These are phyloP conservation scores for Aureobasidium sp. DNA, from an alignment of 2,329 filamentous ascomycete species.

Conservation along the genomic window DNA sequence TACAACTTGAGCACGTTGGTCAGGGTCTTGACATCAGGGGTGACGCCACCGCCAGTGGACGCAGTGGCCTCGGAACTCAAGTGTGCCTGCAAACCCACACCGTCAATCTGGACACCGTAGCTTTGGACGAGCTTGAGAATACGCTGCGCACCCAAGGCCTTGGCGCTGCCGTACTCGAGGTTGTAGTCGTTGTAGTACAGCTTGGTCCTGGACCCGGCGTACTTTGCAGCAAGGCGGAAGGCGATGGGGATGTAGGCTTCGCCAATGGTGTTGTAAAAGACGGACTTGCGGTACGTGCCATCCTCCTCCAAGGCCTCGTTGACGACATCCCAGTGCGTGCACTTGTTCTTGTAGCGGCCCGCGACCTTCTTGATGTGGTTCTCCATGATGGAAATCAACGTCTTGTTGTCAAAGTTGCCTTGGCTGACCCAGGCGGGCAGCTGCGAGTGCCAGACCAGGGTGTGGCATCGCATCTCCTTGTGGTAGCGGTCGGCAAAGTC, in stretches of 20 bases:
- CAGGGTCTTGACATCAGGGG: conserved; percentile 24
- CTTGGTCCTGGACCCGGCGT: conserved; percentile 18
- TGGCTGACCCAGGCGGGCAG: conserved; percentile 31
- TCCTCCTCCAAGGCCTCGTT: conserved; percentile 26
- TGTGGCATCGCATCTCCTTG: conserved; percentile 32
- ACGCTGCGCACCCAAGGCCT: conserved; percentile 19
- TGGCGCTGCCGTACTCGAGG: conserved; percentile 21
- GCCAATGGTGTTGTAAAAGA: conserved; percentile 23
- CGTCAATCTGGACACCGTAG: conserved; percentile 27
- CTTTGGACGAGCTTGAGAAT: conserved; percentile 20
- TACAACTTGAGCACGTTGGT: conserved; percentile 41
- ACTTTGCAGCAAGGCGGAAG: conserved; percentile 20
- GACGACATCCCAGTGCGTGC: conserved; percentile 33
- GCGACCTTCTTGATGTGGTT: conserved; percentile 34
- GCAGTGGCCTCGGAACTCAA: conserved; percentile 35
- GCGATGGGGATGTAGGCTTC: conserved; percentile 22
- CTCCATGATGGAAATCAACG: conserved; percentile 32
- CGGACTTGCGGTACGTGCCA: conserved; percentile 21
- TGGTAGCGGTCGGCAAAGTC: conserved; percentile 30
- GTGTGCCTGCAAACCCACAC: conserved; percentile 45
- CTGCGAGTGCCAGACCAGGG: conserved; percentile 34
- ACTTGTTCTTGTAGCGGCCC: conserved; percentile 31
- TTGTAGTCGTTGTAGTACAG: conserved; percentile 26
- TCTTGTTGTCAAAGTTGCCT: conserved; percentile 31
- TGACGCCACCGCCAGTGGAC: conserved; percentile 15